Percentiles rank a stretch among this genome's conserved stretches.
phyloP scores from a whole-genome alignment of 108 stramenopile species.

The Pelagomonas calceolata region DNA sequence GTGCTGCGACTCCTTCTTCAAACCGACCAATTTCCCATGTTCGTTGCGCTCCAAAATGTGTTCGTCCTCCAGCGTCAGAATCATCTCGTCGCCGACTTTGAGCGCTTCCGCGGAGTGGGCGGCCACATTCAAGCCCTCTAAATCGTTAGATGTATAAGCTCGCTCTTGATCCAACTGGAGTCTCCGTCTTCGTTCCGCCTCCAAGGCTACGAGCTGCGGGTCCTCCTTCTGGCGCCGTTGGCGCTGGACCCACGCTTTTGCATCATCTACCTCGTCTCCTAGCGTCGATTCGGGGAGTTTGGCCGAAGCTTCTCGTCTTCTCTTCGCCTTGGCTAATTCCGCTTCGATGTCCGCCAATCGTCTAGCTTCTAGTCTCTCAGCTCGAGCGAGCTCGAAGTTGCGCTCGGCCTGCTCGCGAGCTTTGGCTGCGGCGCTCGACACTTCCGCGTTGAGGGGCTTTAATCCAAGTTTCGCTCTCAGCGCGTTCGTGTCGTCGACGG shows the following conservation, averaged over 20 bases:
- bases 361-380: not conserved
- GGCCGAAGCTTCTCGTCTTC: not conserved
- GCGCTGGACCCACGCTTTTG: slow-evolving; percentile 10
- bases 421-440: not conserved
- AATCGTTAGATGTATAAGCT: slow-evolving; percentile 42
- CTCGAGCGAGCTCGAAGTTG: not conserved
- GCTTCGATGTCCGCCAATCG: not conserved
- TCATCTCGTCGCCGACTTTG: slow-evolving; percentile 44
- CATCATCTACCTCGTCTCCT: slow-evolving; percentile 3
- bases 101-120: slow-evolving; percentile 45
- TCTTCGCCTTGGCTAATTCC: not conserved
- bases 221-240: slow-evolving; percentile 28
- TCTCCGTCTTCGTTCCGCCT: not conserved
- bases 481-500: slow-evolving; percentile 69
- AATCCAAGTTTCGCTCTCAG: slow-evolving; percentile 61
- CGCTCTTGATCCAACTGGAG: not conserved
- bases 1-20: not conserved
- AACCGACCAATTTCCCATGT: not conserved
- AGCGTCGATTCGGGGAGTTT: slow-evolving; percentile 5
- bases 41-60: slow-evolving; percentile 33
- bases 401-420: not conserved
- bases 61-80: slow-evolving; percentile 62
- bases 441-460: slow-evolving; percentile 35
- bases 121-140: slow-evolving; percentile 55
- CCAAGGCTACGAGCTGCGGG: slow-evolving; percentile 2